Evolutionary conservation across 2,329 filamentous ascomycete genomes (phyloP), one percentile per base, ranked within the genome.

Genomic region (Stachybotrys elegans): DNA sequence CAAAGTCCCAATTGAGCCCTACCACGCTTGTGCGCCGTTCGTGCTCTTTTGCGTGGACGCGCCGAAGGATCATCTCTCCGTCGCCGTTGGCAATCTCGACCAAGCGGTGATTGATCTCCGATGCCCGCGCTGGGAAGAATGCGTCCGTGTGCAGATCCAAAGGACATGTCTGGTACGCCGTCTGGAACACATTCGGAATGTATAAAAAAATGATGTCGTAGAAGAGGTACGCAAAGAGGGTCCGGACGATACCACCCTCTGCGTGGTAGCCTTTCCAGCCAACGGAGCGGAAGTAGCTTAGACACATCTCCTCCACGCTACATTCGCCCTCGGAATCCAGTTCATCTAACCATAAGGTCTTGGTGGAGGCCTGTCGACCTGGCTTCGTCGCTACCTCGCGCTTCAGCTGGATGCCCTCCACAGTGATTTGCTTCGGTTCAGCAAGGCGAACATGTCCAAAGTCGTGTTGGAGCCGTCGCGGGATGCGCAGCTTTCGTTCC

Each of bases 161-260:
- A 1, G 93, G 93, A 57, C 89, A 95, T 0, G 89, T 95, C 65
- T 98, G 93, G 61, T 88, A 98, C 1, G 86, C 81, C 6, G 93
- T 98, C 62, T 97, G 92, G 64, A 98, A 98, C 44, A 98, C 92
- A 55, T 97, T 95, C 21, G 93, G 92, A 5, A 97, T 79, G 63
- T 95, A 95, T 21, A 89, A 74, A 66, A 97, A 97, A 6, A 98
- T 71, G 20, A 97, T 79, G 63, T 98, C 92, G 70, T 84, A 93
- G 70, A 97, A 95, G 16, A 98, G 79, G 58, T 93, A 92, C 13
- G 83, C 86, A 64, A 91, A 91, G 21, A 98, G 72, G 0, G 93
- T 98, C n/a, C 90, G 83, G 6, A 97, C 70, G 54, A 97, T 91
- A 3, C 91, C 88, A 25, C 90, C 89, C 71, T 98, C 93, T 16